Evolutionary conservation across 2,329 filamentous ascomycete species (phyloP).

Genomic region (Fusarium pininemorale): DNA sequence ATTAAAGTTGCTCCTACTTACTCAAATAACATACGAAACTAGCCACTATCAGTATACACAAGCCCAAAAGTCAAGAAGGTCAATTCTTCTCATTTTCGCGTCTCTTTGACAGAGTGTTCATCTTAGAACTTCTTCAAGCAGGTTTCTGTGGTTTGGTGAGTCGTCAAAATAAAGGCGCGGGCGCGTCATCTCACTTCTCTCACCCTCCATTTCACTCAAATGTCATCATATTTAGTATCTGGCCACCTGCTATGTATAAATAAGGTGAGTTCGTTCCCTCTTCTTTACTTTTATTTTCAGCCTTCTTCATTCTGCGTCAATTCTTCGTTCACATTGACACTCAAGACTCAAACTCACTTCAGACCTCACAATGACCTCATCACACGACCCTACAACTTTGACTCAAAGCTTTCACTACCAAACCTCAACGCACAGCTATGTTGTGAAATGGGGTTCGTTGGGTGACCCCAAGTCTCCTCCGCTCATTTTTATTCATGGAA

Average conservation of each 20-base stretch:
- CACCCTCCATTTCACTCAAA: background rate
- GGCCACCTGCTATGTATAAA: background rate
- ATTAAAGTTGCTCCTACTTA: background rate
- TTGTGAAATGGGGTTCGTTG: constrained; percentile 47
- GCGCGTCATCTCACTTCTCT: background rate
- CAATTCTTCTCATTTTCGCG: background rate
- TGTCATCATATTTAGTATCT: background rate
- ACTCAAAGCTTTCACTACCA: constrained; percentile 44
- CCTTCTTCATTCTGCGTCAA: too few relatives aligned
- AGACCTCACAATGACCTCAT: constrained; percentile 5
- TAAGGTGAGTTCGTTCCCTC: fast-evolving
- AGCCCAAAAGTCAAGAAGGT: too few relatives aligned
- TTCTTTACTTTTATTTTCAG: too few relatives aligned
- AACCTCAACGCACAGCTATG: constrained; percentile 41
- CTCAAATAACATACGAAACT: background rate
- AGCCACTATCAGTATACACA: background rate
- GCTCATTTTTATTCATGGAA: constrained; percentile 57
- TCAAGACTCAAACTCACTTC: too few relatives aligned
- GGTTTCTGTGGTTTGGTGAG: too few relatives aligned
- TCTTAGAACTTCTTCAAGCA: background rate
- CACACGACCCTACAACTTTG: constrained; percentile 12
- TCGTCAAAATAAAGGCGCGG: constrained; percentile 14
- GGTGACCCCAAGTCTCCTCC: constrained; percentile 45
- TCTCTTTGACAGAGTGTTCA: background rate
- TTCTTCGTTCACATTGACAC: too few relatives aligned